Conservation (phyloP, 805 yeast genomes). For the Saccharomycopsis vini region DNA sequence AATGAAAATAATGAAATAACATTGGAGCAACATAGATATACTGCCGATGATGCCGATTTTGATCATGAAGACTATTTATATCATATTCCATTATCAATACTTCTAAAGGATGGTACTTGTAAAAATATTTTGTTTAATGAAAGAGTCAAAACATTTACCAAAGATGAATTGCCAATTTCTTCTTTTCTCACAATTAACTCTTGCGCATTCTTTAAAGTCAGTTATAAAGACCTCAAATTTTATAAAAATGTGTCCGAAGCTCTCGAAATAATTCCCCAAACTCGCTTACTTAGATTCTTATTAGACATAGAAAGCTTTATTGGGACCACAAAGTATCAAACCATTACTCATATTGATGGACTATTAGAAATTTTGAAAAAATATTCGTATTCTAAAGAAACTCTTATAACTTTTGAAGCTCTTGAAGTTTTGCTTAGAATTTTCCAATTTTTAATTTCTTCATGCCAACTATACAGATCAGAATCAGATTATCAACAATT, state of each 20-base stretch:
- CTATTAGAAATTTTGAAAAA: conserved; percentile 23
- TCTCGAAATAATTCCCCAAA: conserved; percentile 21
- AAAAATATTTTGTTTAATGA: conserved; percentile 31
- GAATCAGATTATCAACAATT: background rate
- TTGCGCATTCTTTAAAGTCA: conserved; percentile 41
- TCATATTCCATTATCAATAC: conserved; percentile 49
- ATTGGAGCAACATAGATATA: conserved; percentile 33
- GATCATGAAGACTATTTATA: conserved; percentile 48
- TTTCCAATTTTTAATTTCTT: conserved; percentile 8
- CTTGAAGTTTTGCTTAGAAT: conserved; percentile 24
- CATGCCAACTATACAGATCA: conserved; percentile 2
- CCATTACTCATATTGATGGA: conserved; percentile 24
- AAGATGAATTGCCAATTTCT: conserved; percentile 22
- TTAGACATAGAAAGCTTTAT: conserved; percentile 27
- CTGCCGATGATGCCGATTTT: conserved; percentile 17
- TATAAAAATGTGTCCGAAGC: conserved; percentile 23
- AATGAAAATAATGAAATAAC: conserved; percentile 25
- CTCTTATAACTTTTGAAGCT: conserved; percentile 20
- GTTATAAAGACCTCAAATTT: conserved; percentile 31
- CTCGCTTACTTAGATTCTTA: conserved; percentile 27
- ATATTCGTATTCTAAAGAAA: background rate
- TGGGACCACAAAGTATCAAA: conserved; percentile 24
- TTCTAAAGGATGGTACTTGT: conserved; percentile 28
- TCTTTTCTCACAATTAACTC: conserved; percentile 32
- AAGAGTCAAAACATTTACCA: conserved; percentile 31